phyloP scores from a whole-genome alignment of 352 stramenopile species.

The Globisporangium orthogonon region DNA sequence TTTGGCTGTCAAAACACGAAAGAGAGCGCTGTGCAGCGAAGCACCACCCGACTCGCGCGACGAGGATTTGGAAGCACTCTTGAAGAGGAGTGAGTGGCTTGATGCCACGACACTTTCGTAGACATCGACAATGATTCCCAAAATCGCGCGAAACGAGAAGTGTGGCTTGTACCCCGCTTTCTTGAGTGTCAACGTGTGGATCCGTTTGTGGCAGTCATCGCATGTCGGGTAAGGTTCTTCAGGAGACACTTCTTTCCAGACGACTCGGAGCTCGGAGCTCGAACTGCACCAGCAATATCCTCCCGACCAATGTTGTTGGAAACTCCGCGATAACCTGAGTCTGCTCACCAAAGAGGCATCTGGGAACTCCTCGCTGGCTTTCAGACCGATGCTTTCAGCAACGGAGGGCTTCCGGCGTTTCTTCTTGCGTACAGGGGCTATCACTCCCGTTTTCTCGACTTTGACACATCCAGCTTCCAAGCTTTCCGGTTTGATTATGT shows the following conservation, averaged over 20 bases:
- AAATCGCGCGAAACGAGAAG: slow-evolving; percentile 43
- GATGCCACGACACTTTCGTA: slow-evolving; percentile 35
- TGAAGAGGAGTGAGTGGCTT: slow-evolving; percentile 40
- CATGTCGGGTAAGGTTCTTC: slow-evolving; percentile 6
- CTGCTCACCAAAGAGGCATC: slow-evolving; percentile 23
- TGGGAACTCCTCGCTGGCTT: slow-evolving; percentile 1
- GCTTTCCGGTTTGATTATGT: neutral
- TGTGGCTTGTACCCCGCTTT: slow-evolving; percentile 29
- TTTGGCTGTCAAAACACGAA: slow-evolving; percentile 32
- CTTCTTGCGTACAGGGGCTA: neutral
- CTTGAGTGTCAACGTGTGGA: slow-evolving; percentile 29
- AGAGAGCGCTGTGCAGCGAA: slow-evolving; percentile 40
- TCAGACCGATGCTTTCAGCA: slow-evolving; percentile 6
- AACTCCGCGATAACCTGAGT: slow-evolving; percentile 35
- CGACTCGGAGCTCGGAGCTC: slow-evolving; percentile 16
- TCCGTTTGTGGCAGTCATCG: slow-evolving; percentile 19
- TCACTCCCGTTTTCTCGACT: neutral
- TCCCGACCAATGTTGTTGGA: slow-evolving; percentile 41
- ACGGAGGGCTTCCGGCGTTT: slow-evolving; percentile 4
- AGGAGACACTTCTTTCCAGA: slow-evolving; percentile 15
- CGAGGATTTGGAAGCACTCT: slow-evolving; percentile 14
- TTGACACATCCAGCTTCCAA: neutral
- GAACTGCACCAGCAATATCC: slow-evolving; percentile 49
- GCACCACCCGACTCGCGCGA: slow-evolving; percentile 1
- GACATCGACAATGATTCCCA: slow-evolving; percentile 48